Conservation (phyloP, 1,139 yeast species). For the Sugiyamaella neomexicana region DNA sequence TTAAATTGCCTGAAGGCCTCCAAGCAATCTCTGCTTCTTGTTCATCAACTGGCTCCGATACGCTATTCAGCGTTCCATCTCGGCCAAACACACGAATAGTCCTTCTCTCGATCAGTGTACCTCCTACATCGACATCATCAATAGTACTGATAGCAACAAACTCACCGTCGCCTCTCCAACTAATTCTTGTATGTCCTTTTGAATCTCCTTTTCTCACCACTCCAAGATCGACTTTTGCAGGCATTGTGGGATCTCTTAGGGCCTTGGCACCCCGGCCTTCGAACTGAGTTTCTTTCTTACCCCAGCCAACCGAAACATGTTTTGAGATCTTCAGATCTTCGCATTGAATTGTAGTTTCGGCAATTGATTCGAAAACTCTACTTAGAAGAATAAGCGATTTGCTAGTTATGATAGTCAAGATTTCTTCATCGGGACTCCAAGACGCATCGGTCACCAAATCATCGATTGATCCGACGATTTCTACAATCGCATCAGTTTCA, state of each 20-base stretch:
- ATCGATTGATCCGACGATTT: constrained; percentile 84
- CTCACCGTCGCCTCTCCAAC: constrained; percentile 97
- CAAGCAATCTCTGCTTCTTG: constrained; percentile 73
- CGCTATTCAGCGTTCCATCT: constrained; percentile 72
- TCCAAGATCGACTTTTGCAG: constrained; percentile 70
- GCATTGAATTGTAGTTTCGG: constrained; percentile 58
- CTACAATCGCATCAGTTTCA: constrained; percentile 45
- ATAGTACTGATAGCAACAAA: constrained; percentile 68
- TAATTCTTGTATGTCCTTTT: constrained; percentile 47
- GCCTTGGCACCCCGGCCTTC: constrained; percentile 80
- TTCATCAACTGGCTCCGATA: constrained; percentile 87
- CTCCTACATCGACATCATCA: constrained; percentile 52
- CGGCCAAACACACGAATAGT: constrained; percentile 81
- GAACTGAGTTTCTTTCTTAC: constrained; percentile 94
- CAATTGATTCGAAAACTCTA: constrained; percentile 75
- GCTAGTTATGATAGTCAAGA: constrained; percentile 62
- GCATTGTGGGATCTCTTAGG: constrained; percentile 91
- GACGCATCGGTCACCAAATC: constrained; percentile 68
- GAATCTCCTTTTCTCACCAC: constrained; percentile 54
- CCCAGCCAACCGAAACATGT: constrained; percentile 99
- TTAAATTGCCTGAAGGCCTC: constrained; percentile 88
- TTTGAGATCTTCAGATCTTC: constrained; percentile 71
- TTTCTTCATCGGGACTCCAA: constrained; percentile 95
- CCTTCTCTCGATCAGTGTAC: constrained; percentile 53
- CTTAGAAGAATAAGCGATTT: constrained; percentile 67